phyloP scores from a whole-genome alignment of 257 asterid genomes.

The Plantago elongata region DNA sequence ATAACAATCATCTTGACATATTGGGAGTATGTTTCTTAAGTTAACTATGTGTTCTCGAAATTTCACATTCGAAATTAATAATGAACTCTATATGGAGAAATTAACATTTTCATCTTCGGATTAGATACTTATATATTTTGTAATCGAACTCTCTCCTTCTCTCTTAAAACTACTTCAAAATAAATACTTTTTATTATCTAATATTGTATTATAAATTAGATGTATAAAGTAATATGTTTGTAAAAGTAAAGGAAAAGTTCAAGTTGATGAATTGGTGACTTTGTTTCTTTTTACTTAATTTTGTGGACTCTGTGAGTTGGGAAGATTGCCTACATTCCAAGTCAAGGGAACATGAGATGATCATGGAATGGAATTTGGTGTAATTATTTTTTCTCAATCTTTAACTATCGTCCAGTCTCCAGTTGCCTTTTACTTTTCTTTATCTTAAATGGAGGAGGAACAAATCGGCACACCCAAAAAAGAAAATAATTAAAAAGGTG shows the following conservation, averaged over 20 bases:
- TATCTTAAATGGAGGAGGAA: slow-evolving; percentile 9
- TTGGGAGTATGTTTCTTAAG: too few relatives aligned
- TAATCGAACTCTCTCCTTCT: too few relatives aligned
- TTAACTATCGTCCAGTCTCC: slow-evolving; percentile 10
- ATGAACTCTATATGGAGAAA: too few relatives aligned
- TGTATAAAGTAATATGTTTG: slow-evolving; percentile 3
- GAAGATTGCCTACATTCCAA: slow-evolving; percentile 24
- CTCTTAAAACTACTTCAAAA: too few relatives aligned
- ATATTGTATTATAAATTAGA: slow-evolving; percentile 1
- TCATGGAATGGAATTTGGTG: slow-evolving; percentile 20
- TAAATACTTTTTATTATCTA: too few relatives aligned
- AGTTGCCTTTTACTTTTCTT: slow-evolving; percentile 3
- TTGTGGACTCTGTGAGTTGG: slow-evolving; percentile 14
- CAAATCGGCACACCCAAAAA: background rate
- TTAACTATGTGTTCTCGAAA: too few relatives aligned
- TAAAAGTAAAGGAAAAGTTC: background rate
- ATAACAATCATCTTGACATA: too few relatives aligned
- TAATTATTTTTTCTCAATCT: slow-evolving; percentile 11
- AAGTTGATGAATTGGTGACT: too few relatives aligned
- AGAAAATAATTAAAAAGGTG: background rate
- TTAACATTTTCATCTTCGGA: too few relatives aligned
- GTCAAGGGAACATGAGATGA: slow-evolving; percentile 21
- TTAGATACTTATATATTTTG: too few relatives aligned
- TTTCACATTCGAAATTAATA: too few relatives aligned
- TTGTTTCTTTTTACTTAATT: background rate